These are phyloP conservation scores for Arachnomyces sp. DNA, from an alignment of 2,329 filamentous ascomycete species.

Conservation along the genomic window DNA sequence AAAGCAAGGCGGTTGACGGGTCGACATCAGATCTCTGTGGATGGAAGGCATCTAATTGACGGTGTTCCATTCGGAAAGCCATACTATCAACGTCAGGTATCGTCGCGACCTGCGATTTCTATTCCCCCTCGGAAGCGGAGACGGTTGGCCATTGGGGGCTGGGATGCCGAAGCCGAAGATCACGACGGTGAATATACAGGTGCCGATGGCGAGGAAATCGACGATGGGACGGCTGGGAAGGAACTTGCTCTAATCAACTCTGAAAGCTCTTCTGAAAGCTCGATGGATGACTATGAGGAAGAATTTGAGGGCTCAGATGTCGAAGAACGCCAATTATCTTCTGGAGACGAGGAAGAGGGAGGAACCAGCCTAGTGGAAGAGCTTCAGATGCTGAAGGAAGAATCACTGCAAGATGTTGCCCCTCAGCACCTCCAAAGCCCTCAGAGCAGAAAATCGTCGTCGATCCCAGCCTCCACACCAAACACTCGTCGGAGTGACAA, in stretches of 20 bases:
- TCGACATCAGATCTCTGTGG: conserved; percentile 67
- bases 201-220: conserved; percentile 25
- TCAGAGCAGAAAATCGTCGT: conserved; percentile 12
- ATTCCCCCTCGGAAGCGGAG: conserved; percentile 67
- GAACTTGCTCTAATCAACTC: conserved; percentile 7
- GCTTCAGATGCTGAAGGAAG: conserved; percentile 36
- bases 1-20: conserved; percentile 64
- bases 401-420: conserved; percentile 27
- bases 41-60: conserved; percentile 75
- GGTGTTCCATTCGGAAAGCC: conserved; percentile 76
- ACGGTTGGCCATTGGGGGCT: conserved; percentile 30
- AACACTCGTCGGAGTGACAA: conserved; percentile 14
- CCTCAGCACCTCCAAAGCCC: conserved; percentile 10
- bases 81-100: conserved; percentile 49
- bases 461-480: conserved; percentile 15
- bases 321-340: conserved; percentile 24
- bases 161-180: conserved; percentile 16
- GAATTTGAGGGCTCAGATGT: conserved; percentile 20
- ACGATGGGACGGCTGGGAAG: conserved; percentile 16
- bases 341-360: conserved; percentile 29
- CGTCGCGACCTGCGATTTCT: conserved; percentile 55
- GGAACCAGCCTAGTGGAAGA: conserved; percentile 28
- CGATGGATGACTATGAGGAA: conserved; percentile 19
- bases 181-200: conserved; percentile 23
- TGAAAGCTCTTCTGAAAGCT: too few relatives aligned